Evolutionary conservation across 164 flowering plant genomes (phyloP).

Genomic region (Taxillus chinensis): DNA sequence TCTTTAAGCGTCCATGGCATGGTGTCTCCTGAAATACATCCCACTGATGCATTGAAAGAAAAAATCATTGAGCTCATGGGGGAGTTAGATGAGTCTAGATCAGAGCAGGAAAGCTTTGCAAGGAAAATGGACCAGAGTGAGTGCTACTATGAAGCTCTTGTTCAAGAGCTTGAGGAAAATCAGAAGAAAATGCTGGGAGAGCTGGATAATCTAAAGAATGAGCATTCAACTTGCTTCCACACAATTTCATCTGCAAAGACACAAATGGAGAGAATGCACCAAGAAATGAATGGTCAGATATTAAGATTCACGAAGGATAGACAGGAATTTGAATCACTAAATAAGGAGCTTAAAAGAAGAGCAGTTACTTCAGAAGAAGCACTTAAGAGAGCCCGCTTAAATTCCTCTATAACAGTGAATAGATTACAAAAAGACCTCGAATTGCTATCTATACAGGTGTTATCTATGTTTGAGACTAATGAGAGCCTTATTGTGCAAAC

Average conservation of each 20-base stretch:
- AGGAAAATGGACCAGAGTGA: constrained; percentile 93
- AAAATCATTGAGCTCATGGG: constrained; percentile 51
- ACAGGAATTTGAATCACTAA: constrained; percentile 39
- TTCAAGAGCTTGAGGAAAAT: constrained; percentile 93
- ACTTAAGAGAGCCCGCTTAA: constrained; percentile 67
- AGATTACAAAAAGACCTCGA: constrained; percentile 89
- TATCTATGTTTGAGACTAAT: constrained; percentile 89
- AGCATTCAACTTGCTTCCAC: constrained; percentile 69
- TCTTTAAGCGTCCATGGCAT: constrained; percentile 22
- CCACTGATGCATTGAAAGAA: constrained; percentile 32
- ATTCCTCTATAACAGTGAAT: constrained; percentile 76
- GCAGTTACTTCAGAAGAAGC: constrained; percentile 72
- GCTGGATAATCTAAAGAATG: constrained; percentile 69
- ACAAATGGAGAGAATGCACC: constrained; percentile 66
- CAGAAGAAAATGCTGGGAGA: constrained; percentile 82
- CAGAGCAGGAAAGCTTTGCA: constrained; percentile 51
- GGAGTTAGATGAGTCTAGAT: constrained; percentile 75
- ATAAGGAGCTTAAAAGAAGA: constrained; percentile 75
- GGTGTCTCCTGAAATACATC: constrained; percentile 30
- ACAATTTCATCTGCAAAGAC: constrained; percentile 50
- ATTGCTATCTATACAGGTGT: constrained; percentile 75
- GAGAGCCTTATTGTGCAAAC: constrained; percentile 73
- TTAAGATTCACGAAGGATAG: constrained; percentile 47
- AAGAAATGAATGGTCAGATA: constrained; percentile 51
- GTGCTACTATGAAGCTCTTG: constrained; percentile 83